Evolutionary conservation across 805 yeast genomes (phyloP).

Genomic region (Monosporozyma aerobia): DNA sequence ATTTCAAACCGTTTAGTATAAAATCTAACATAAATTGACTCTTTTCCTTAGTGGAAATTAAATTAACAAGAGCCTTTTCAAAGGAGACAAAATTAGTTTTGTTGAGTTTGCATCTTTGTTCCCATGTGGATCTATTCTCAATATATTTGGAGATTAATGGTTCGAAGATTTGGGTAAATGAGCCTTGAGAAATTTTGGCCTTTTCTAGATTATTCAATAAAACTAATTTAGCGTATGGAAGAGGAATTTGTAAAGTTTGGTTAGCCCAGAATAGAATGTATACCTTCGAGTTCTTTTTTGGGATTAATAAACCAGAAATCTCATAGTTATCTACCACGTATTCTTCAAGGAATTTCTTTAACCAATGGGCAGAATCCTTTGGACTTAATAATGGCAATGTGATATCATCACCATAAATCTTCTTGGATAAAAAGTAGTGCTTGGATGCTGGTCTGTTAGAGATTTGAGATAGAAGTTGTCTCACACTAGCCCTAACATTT

Average conservation of each 20-base stretch:
- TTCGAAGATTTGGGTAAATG: conserved; percentile 41
- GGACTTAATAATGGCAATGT: conserved; percentile 50
- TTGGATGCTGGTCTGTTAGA: conserved; percentile 31
- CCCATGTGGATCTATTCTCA: conserved; percentile 38
- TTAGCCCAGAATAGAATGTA: conserved; percentile 57
- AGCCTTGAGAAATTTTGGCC: conserved; percentile 16
- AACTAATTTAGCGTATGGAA: conserved; percentile 48
- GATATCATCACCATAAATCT: conserved; percentile 46
- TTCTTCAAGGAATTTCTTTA: conserved; percentile 35
- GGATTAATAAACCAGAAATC: conserved; percentile 35
- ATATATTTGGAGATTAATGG: conserved; percentile 39
- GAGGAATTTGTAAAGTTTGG: conserved; percentile 46
- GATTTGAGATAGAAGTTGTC: conserved; percentile 33
- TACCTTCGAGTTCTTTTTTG: conserved; percentile 49
- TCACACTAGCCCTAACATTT: conserved; percentile 40
- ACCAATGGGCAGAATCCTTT: conserved; percentile 47
- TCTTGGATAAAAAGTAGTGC: conserved; percentile 42
- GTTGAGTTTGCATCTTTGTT: conserved; percentile 35
- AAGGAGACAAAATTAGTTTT: conserved; percentile 45
- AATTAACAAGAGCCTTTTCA: conserved; percentile 48
- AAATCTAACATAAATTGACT: conserved; percentile 49
- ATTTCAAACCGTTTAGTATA: conserved; percentile 43
- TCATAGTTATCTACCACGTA: conserved; percentile 44
- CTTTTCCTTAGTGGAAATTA: conserved; percentile 56
- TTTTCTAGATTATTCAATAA: conserved; percentile 40